These are phyloP conservation scores for Hansenula sp. DNA, from an alignment of 1,139 yeast genomes.

Conservation along the genomic window DNA sequence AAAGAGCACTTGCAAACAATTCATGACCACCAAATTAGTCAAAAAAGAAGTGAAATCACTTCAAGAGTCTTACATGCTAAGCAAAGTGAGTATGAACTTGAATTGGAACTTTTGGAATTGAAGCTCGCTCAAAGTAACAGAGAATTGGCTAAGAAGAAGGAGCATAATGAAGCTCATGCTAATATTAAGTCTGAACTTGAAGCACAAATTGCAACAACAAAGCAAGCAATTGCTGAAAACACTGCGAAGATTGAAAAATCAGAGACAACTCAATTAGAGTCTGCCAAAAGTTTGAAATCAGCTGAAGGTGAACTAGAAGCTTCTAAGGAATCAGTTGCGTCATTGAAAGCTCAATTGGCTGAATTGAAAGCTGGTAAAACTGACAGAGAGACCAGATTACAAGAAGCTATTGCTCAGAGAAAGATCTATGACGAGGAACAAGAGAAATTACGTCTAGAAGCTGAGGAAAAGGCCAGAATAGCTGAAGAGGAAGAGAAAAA, in stretches of 20 bases:
- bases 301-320: constrained; percentile 29
- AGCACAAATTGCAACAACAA: constrained; percentile 12
- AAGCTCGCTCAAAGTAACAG: constrained; percentile 21
- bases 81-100: constrained; percentile 20
- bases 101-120: constrained; percentile 17
- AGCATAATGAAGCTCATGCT: constrained; percentile 12
- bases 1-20: constrained; percentile 13
- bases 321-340: constrained; percentile 32
- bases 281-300: constrained; percentile 19
- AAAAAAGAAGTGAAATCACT: constrained; percentile 19
- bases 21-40: constrained; percentile 15
- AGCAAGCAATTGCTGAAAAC: constrained; percentile 16
- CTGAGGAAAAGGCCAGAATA: constrained; percentile 8
- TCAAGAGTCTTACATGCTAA: constrained; percentile 21
- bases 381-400: constrained; percentile 35
- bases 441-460: constrained; percentile 15
- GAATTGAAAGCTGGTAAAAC: constrained; percentile 39
- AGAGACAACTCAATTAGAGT: constrained; percentile 33
- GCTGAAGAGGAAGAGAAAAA: constrained; percentile 9
- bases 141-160: constrained; percentile 18
- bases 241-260: constrained; percentile 33
- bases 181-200: constrained; percentile 16
- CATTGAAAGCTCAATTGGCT: constrained; percentile 40
- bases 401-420: constrained; percentile 39
- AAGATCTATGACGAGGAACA: constrained; percentile 28